phyloP scores from a whole-genome alignment of 495 filamentous ascomycete species.

The Aspergillus carlsbadensis region DNA sequence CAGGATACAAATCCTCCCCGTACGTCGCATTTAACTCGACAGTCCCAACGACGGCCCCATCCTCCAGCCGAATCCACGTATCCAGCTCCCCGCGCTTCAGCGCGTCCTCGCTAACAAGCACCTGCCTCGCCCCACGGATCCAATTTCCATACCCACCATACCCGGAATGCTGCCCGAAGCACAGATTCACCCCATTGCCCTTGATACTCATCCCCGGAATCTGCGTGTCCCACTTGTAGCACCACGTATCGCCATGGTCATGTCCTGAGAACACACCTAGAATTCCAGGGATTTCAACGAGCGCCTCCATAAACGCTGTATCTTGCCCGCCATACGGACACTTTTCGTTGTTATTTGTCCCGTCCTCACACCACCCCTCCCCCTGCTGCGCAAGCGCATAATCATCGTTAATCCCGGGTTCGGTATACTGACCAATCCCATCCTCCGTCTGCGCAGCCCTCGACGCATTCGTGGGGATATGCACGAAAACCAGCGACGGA shows the following conservation, averaged over 20 bases:
- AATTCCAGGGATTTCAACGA: conserved; percentile 55
- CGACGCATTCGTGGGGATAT: conserved; percentile 65
- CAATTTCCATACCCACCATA: conserved; percentile 70
- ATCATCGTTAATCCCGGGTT: conserved; percentile 64
- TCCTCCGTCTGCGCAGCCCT: conserved; percentile 46
- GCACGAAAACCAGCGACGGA: conserved; percentile 69
- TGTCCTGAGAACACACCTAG: conserved; percentile 67
- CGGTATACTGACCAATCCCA: conserved; percentile 34
- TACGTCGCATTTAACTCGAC: conserved; percentile 71
- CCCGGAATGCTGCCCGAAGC: conserved; percentile 65
- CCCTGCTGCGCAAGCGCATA: conserved; percentile 41
- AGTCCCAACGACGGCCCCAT: conserved; percentile 39
- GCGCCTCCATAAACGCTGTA: conserved; percentile 61
- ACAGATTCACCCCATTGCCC: conserved; percentile 48
- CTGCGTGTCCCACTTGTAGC: conserved; percentile 24
- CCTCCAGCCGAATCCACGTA: conserved; percentile 68
- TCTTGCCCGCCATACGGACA: conserved; percentile 51
- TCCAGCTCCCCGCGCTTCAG: conserved; percentile 38
- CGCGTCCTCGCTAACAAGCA: conserved; percentile 45
- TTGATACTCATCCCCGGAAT: conserved; percentile 27
- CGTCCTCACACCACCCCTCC: conserved; percentile 13
- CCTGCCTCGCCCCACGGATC: conserved; percentile 60
- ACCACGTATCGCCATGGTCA: conserved; percentile 72
- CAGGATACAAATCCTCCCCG: conserved; percentile 46
- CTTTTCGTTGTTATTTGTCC: not conserved